Conservation (phyloP, 2,329 filamentous ascomycete species). For the Cryphonectria radicalis region DNA sequence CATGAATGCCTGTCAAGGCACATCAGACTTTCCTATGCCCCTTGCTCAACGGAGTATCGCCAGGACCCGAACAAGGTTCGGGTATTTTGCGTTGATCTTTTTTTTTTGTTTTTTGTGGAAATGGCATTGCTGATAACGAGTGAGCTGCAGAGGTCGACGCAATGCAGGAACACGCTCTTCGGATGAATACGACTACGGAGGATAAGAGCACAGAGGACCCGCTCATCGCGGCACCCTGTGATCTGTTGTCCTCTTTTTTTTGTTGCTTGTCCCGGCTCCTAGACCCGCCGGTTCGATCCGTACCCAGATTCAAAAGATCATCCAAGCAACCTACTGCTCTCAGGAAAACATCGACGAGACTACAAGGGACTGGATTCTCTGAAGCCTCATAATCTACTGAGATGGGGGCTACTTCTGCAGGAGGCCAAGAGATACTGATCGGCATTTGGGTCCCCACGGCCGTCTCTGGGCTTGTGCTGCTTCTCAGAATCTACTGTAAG, state of each 20-base stretch:
- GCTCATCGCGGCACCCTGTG: not conserved
- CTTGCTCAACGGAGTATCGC: not conserved
- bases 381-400: not conserved
- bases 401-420: not conserved
- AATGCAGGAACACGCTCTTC: not conserved
- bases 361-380: not conserved
- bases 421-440: not conserved
- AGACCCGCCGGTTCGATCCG: not conserved
- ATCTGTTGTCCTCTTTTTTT: not conserved
- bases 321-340: not conserved
- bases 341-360: not conserved
- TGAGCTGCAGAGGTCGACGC: not conserved
- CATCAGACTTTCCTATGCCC: not conserved
- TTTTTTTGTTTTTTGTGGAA: not conserved
- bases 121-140: not conserved
- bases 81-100: not conserved
- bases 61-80: not conserved
- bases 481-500: conserved; percentile 1
- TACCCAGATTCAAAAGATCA: not conserved
- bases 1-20: not conserved
- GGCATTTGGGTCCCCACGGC: not conserved
- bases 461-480: not conserved
- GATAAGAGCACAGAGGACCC: not conserved
- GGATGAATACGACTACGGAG: not conserved
- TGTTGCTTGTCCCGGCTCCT: not conserved